Base-by-base conservation (phyloP, 1,284 basidiomycete species). In the Moesziomyces aphidis region DNA sequence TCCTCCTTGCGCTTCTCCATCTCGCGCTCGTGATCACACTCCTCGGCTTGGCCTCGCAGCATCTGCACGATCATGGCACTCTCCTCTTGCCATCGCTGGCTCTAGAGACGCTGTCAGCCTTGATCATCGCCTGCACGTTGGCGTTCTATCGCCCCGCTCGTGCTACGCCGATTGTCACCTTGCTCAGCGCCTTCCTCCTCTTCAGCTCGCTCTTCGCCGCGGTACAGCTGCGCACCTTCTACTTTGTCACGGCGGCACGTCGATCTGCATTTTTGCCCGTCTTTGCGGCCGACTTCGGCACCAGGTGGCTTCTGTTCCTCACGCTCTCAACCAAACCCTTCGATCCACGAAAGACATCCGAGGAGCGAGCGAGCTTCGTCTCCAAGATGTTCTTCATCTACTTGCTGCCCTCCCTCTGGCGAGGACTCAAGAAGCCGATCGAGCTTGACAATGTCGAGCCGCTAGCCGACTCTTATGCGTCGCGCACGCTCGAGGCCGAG, bases 331-430 rank as follows among this genome's bases (percentile, higher is more conserved):
- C 68, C 21, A 59, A 50, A n/a, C 62, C 62, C 19, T 50, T 55
- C 43, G 31, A 61, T 36, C 58, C 52, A 21, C 51, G 65, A 19
- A 43, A 39, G 19, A 70, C 65, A 1, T 42, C 49, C 7, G 68
- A 74, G 28, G 23, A 52, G 24, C 31, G 60, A 19, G 68, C 71
- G 4, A 61, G 61, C 48, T 72, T 74, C 68, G 23, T 66, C 15
- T 65, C 61, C 4, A 56, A 36, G 45, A 48, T 74, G 45, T 53
- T 65, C 49, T 74, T 74, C 50, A 50, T 57, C 10, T 72, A 69
- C 62, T 43, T 74, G 17, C 24, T 56, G 8, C 54, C 62, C 4
- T 26, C 46, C 1, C 36, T 74, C 5, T 74, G 50, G 50, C 44
- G 39, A 5, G 68, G 71, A 11, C 43, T 24, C 34, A 47, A 42